phyloP scores from a whole-genome alignment of 176 grass and related monocot genomes.

The Rhynchospora breviuscula region DNA sequence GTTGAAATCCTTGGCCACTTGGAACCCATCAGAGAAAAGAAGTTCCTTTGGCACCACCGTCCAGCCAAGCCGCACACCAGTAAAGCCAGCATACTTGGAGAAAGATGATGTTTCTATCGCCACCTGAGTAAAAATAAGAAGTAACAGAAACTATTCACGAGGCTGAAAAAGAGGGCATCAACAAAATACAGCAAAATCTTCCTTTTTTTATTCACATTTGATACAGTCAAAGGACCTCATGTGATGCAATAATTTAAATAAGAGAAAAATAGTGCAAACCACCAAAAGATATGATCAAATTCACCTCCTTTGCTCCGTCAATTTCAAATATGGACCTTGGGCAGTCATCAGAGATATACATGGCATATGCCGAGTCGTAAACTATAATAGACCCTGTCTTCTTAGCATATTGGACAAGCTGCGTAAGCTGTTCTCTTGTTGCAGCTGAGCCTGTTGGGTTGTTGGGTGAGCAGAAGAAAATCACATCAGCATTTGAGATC shows the following conservation, averaged over 20 bases:
- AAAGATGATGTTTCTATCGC: slow-evolving; percentile 88
- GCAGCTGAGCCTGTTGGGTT: slow-evolving; percentile 85
- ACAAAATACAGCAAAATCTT: neutral
- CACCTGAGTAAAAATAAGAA: slow-evolving; percentile 50
- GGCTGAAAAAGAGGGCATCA: neutral
- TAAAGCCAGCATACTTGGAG: slow-evolving; percentile 97
- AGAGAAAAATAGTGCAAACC: neutral
- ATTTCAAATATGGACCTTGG: slow-evolving; percentile 90
- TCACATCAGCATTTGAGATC: slow-evolving; percentile 63
- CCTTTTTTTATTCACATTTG: neutral
- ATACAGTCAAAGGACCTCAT: neutral
- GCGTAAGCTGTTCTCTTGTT: slow-evolving; percentile 62
- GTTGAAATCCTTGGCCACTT: slow-evolving; percentile 85
- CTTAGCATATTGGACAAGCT: slow-evolving; percentile 79
- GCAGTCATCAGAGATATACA: slow-evolving; percentile 32
- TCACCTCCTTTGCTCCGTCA: slow-evolving; percentile 89
- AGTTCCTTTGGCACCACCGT: slow-evolving; percentile 87
- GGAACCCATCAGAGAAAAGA: slow-evolving; percentile 87
- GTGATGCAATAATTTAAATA: neutral
- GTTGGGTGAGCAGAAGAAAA: slow-evolving; percentile 97
- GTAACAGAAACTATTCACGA: neutral
- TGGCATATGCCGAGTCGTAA: slow-evolving; percentile 97
- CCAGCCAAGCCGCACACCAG: slow-evolving; percentile 88
- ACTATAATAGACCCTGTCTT: slow-evolving; percentile 85
- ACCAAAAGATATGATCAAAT: neutral